Evolutionary conservation across 805 yeast species (phyloP).

Genomic region (Candida awuae): DNA sequence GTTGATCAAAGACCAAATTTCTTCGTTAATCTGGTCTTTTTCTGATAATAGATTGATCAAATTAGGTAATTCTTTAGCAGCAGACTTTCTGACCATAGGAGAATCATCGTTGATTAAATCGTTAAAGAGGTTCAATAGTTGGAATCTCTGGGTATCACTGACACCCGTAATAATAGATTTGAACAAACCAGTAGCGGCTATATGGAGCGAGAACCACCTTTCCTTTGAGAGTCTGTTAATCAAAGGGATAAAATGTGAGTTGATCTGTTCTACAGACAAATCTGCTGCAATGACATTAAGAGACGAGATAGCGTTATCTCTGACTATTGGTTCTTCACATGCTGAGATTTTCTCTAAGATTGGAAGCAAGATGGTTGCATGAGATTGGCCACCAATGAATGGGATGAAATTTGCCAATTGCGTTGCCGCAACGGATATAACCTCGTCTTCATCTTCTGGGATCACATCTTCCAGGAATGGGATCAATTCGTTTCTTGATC

Average conservation of each 20-base stretch:
- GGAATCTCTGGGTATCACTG: no score
- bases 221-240: conserved; percentile 74
- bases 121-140: conserved; percentile 57
- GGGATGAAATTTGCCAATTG: conserved; percentile 86
- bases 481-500: conserved; percentile 80
- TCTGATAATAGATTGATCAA: conserved; percentile 49
- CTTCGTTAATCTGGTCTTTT: neutral
- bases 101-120: conserved; percentile 82
- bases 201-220: conserved; percentile 90
- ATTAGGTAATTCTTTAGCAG: conserved; percentile 76
- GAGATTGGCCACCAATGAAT: conserved; percentile 72
- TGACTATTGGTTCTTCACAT: conserved; percentile 91
- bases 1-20: conserved; percentile 64
- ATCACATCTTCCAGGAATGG: conserved; percentile 87
- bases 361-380: conserved; percentile 52
- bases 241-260: conserved; percentile 62
- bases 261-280: conserved; percentile 55
- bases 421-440: conserved; percentile 85
- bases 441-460: conserved; percentile 98
- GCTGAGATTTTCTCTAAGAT: conserved; percentile 79
- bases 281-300: conserved; percentile 62
- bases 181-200: conserved; percentile 86
- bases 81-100: conserved; percentile 96
- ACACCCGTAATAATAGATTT: conserved; percentile 60
- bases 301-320: conserved; percentile 90